Conservation (phyloP, 176 grass and related monocot genomes). For the Oryza coarctata region DNA sequence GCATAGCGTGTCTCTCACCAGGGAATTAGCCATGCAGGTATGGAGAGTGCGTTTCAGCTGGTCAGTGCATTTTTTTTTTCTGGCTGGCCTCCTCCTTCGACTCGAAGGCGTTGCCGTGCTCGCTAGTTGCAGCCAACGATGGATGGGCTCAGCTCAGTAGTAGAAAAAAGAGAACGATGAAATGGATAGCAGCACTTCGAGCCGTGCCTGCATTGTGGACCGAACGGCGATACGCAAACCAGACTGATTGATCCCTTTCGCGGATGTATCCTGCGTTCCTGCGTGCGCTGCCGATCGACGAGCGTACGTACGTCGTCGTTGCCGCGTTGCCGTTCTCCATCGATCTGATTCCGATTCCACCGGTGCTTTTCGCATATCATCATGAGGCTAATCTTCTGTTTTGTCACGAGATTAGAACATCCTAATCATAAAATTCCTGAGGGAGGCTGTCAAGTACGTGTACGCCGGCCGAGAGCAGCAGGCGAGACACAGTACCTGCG, state of each 20-base stretch:
- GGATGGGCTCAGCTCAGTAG: background rate
- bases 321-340: background rate
- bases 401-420: slow-evolving; percentile 30
- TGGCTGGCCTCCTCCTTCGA: background rate
- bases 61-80: too few species aligned
- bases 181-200: too few species aligned
- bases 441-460: background rate
- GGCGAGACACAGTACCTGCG: background rate
- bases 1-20: background rate
- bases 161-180: too few species aligned
- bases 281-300: too few species aligned
- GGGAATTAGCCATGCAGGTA: background rate
- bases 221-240: background rate
- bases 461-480: background rate
- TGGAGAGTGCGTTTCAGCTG: too few species aligned
- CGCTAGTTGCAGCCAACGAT: background rate
- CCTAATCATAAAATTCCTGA: background rate
- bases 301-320: background rate
- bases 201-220: too few species aligned
- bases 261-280: too few species aligned
- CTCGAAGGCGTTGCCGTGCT: background rate
- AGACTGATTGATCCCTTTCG: background rate
- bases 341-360: background rate
- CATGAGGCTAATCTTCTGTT: background rate
- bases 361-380: background rate